Percentiles rank a stretch among this genome's conserved stretches.
phyloP scores from a whole-genome alignment of 78 protist genomes.

The Acrasis kona region DNA sequence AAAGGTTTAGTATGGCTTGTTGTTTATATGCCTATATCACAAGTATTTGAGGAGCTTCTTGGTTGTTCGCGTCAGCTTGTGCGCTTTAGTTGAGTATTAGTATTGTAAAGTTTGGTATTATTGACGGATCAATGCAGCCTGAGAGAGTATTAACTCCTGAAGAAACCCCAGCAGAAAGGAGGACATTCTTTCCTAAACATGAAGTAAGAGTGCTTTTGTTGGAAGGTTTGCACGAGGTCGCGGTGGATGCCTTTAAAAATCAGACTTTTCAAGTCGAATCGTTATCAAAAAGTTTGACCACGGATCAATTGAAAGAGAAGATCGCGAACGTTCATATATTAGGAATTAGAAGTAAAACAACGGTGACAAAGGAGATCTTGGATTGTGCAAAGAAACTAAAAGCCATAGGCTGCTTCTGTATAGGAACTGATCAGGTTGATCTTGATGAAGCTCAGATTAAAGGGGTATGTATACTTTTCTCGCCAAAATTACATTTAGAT shows the following conservation, averaged over 20 bases:
- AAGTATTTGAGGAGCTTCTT: no score
- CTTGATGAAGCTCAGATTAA: slow-evolving; percentile 23
- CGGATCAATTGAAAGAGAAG: slow-evolving; percentile 51
- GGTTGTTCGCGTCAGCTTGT: no score
- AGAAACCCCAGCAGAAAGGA: no score
- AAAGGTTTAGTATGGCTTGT: no score
- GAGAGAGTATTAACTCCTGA: no score
- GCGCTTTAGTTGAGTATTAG: no score
- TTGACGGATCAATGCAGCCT: no score
- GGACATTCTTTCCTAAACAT: no score
- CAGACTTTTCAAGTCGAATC: slow-evolving; percentile 63
- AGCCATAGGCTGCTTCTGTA: slow-evolving; percentile 87
- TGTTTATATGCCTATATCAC: no score
- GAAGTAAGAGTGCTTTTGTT: slow-evolving; percentile 63
- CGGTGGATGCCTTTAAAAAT: slow-evolving; percentile 29
- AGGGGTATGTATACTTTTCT: no score
- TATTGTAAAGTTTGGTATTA: no score
- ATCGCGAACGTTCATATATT: slow-evolving; percentile 62
- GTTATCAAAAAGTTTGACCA: slow-evolving; percentile 30
- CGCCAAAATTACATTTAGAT: no score
- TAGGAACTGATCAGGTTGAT: slow-evolving; percentile 86
- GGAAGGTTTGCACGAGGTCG: slow-evolving; percentile 63
- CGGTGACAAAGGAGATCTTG: slow-evolving; percentile 48
- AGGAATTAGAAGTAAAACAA: slow-evolving; percentile 74
- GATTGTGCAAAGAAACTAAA: slow-evolving; percentile 45